Base-by-base conservation (phyloP, 2,329 filamentous ascomycete species). In the Beauveria scarabaeidicola region DNA sequence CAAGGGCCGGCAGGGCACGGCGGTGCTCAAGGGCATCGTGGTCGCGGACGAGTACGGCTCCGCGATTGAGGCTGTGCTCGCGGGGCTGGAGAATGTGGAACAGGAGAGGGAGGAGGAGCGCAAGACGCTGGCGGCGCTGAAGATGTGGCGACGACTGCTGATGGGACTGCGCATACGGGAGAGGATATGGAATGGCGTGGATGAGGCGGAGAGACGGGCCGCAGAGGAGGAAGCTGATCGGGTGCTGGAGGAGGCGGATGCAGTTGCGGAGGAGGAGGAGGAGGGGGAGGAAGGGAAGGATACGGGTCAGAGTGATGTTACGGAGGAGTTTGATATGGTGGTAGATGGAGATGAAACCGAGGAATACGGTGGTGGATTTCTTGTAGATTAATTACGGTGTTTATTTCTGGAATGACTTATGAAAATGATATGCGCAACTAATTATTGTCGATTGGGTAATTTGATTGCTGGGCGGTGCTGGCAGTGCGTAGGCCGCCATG, bases 1-100 rank as follows among this genome's bases (percentile, higher is more conserved):
- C 74, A 87, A 85, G 68, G 91, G 91, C 1, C 84, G 90, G 3
- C 86, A 90, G 59, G 93, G 93, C 17, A 97, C 91, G 2, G 91
- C 94, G 1, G 81, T 97, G 3, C 74, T 94, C 2, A 81, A 84
- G 41, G 94, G 94, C 2, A 82, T 88, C 1, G 85, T 99, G 0
- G 84, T 96, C 1, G 87, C 91, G 0, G 70, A 74, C 17, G 88
- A 93, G 69, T 84, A 86, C 62, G 79, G 77, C 8, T 89, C 92
- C 59, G 91, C 88, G 0, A 79, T 97, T 0, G 75, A 82, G 60
- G 85, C 83, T 5, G 86, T 90, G 0, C 79, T 96, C 19, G 76
- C 77, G 13, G 88, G 84, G 0, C 74, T 97, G 51, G 78, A 82
- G 36, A 82, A 91, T 61, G 77, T 89, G 63, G 81, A 84, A 63